phyloP scores from a whole-genome alignment of 2,329 filamentous ascomycete species.

The Pyrenochaeta sp. region DNA sequence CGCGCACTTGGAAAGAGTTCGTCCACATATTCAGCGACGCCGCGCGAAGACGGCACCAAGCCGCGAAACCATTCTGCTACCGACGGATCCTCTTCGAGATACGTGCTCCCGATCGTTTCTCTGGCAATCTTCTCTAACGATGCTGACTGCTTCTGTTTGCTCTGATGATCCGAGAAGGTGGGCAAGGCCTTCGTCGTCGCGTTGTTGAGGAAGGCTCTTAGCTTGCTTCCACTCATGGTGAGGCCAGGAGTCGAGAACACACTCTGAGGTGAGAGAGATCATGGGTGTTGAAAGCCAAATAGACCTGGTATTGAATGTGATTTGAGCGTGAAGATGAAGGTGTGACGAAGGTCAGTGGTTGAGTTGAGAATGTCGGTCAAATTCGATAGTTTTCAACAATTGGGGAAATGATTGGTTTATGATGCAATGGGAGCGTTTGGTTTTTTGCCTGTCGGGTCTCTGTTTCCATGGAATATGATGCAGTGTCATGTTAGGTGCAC shows the following conservation, averaged over 20 bases:
- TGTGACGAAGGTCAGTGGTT: background rate
- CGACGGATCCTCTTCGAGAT: slow-evolving; percentile 41
- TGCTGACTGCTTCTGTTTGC: slow-evolving; percentile 15
- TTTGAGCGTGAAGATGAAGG: background rate
- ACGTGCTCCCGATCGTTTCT: slow-evolving; percentile 31
- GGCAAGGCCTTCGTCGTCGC: slow-evolving; percentile 21
- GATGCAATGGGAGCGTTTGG: background rate
- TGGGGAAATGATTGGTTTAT: slow-evolving; percentile 5
- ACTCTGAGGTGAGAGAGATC: background rate
- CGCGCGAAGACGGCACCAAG: slow-evolving; percentile 33
- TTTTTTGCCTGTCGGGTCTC: background rate
- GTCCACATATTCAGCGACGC: slow-evolving; percentile 31
- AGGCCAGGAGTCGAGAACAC: slow-evolving; percentile 3
- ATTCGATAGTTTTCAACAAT: background rate
- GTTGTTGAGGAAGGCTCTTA: slow-evolving; percentile 7
- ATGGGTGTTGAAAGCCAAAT: background rate
- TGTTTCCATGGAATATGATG: slow-evolving; percentile 11
- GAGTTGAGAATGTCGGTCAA: background rate
- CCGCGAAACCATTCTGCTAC: slow-evolving; percentile 38
- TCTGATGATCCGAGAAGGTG: slow-evolving; percentile 19
- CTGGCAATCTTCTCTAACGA: slow-evolving; percentile 25
- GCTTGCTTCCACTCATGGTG: slow-evolving; percentile 14
- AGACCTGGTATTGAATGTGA: background rate
- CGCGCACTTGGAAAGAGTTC: slow-evolving; percentile 39
- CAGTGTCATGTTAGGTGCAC: slow-evolving; percentile 16